phyloP scores from a whole-genome alignment of 2,329 filamentous ascomycete genomes.

The Cytospora schulzeri region DNA sequence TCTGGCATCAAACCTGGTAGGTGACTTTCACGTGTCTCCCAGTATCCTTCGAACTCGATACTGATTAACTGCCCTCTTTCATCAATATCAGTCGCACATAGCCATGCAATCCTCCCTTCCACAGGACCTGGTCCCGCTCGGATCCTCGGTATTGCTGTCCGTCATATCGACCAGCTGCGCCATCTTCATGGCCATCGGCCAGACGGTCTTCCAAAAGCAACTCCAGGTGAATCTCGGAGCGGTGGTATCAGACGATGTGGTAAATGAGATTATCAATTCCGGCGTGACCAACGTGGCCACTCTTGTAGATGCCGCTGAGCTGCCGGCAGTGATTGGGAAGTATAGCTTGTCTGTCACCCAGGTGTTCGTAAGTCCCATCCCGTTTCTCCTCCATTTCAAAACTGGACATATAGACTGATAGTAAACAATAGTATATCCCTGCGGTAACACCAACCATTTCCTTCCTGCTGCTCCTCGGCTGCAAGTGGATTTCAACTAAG shows the following conservation, averaged over 20 bases:
- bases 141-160: background rate
- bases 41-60: no score
- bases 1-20: background rate
- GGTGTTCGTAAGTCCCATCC: background rate
- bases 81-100: background rate
- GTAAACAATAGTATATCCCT: background rate
- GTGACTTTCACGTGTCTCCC: background rate
- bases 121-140: background rate
- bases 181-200: conserved; percentile 48
- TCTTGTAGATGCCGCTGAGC: background rate
- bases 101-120: conserved; percentile 1
- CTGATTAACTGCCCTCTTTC: background rate
- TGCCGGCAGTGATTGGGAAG: background rate
- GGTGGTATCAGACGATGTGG: background rate
- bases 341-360: background rate
- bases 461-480: background rate
- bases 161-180: conserved; percentile 38
- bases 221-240: conserved; percentile 28
- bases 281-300: background rate
- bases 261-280: background rate
- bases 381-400: background rate
- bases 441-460: background rate
- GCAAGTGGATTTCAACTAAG: conserved; percentile 2
- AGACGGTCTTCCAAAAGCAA: conserved; percentile 44
- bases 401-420: background rate